Base-by-base conservation (phyloP, 1,284 basidiomycete genomes). In the Marasmius sp. region DNA sequence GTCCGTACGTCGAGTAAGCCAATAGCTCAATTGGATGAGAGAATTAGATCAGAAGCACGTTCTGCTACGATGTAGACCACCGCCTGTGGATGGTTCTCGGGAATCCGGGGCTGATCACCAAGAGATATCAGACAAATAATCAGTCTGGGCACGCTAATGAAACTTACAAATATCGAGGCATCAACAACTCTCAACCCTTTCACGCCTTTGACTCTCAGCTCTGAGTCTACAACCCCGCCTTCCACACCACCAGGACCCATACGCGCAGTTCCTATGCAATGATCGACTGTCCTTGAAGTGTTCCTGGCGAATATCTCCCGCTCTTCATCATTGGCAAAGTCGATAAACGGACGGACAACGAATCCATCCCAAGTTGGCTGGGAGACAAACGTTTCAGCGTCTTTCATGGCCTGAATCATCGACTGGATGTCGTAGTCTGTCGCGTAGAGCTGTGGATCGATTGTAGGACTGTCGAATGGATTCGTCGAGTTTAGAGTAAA, bases 381-480 rank as follows among this genome's bases (percentile, higher is more conserved):
- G 22, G 54, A 45, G 10, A 70, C 6, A 58, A 70, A 67, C 6
- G 54, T 55, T 14, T 58, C 52, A n/a, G 56, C 60, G 34, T 59
- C 59, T 52, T 63, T 62, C 16, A 70, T 51, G 7, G 62, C 62
- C 54, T 67, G 52, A 20, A 65, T 39, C 58, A 69, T 57, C 5
- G 63, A 49, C 18, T 62, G 50, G 16, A 65, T 50, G 50, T 69
- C 67, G 22, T 64, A 66, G 6, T 60, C 49, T 12, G 61, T 59
- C 14, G 63, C 37, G n/a, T 75, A 62, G 45, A 72, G 66, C 20
- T 61, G 62, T 2, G 72, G 71, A 63, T 76, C 65, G 58, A 78
- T 74, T 45, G 70, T 41, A 1, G 76, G 77, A 14, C 59, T 37
- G 10, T 62, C 67, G 59, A 72, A 74, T 0, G 74, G 72, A 53